Evolutionary conservation across 2,329 filamentous ascomycete species (phyloP).

Genomic region (Monosporascus sp.): DNA sequence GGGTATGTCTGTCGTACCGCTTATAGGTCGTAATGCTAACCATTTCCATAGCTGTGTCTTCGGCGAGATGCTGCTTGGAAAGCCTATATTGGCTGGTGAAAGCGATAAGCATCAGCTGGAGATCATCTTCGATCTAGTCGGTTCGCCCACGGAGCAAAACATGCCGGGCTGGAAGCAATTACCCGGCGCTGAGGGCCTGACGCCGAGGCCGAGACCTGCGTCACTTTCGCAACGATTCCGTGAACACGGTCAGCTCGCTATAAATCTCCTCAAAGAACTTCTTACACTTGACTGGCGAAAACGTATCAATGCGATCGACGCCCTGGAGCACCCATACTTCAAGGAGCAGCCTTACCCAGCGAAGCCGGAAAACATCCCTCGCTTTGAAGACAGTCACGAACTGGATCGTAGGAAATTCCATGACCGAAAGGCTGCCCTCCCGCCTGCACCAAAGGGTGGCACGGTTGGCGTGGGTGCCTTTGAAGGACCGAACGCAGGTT

Average conservation of each 20-base stretch:
- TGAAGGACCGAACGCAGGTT: conserved; percentile 43
- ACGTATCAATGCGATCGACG: conserved; percentile 89
- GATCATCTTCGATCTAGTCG: conserved; percentile 89
- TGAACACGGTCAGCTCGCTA: conserved; percentile 64
- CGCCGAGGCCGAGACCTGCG: conserved; percentile 53
- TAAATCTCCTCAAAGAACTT: conserved; percentile 76
- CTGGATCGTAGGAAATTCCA: conserved; percentile 90
- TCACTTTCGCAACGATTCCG: conserved; percentile 70
- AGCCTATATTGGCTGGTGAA: conserved; percentile 85
- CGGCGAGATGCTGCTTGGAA: conserved; percentile 92
- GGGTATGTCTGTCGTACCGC: conserved; percentile 53
- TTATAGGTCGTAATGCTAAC: conserved; percentile 14
- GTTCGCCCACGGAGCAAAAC: conserved; percentile 78
- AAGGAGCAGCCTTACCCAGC: conserved; percentile 71
- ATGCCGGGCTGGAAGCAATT: conserved; percentile 89
- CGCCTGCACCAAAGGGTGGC: conserved; percentile 86
- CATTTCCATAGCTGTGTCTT: conserved; percentile 71
- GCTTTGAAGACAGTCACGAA: conserved; percentile 92
- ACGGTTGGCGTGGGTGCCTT: conserved; percentile 72
- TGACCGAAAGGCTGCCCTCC: conserved; percentile 75
- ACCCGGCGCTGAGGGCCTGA: conserved; percentile 73
- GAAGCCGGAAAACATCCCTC: conserved; percentile 78
- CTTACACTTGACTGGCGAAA: conserved; percentile 83
- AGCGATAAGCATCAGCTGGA: conserved; percentile 87
- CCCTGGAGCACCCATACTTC: conserved; percentile 89